Percentiles rank a stretch among this genome's conserved stretches.
Conservation (phyloP, 2,329 filamentous ascomycete genomes). For the Raffaelea ambrosiae region DNA sequence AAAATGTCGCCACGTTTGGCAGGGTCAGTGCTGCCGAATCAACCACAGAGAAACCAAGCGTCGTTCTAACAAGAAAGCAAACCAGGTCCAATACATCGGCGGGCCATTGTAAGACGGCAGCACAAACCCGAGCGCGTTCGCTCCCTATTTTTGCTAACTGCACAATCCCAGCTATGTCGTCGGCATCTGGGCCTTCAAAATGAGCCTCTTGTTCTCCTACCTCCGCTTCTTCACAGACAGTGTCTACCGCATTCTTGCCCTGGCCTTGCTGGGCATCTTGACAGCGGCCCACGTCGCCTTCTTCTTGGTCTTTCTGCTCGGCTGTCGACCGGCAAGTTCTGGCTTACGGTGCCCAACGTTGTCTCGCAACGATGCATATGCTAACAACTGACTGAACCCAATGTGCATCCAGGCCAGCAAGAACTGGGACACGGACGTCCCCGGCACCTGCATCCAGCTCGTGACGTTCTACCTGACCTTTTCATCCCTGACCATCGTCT, state of each 20-base stretch:
- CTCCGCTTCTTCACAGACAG: constrained; percentile 26
- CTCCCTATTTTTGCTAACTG: not conserved
- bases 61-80: constrained; percentile 2
- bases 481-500: constrained; percentile 30
- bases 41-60: no score
- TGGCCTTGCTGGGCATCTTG: not conserved
- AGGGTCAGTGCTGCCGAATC: constrained; percentile 17
- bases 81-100: constrained; percentile 29
- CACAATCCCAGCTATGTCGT: constrained; percentile 26
- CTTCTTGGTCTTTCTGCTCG: not conserved
- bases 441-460: constrained; percentile 27
- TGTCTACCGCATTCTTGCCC: not conserved
- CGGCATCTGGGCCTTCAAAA: constrained; percentile 37
- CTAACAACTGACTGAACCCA: no score
- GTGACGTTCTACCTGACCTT: constrained; percentile 35
- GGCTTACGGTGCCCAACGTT: no score
- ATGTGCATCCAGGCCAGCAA: constrained; percentile 26
- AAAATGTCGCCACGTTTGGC: constrained; percentile 30
- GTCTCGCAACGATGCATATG: no score
- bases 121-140: not conserved
- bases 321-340: not conserved
- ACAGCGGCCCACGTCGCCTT: not conserved
- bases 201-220: constrained; percentile 34
- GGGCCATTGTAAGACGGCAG: constrained; percentile 30
- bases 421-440: constrained; percentile 25